Conservation (phyloP, 164 flowering plant genomes). For the Akebia trifoliata region DNA sequence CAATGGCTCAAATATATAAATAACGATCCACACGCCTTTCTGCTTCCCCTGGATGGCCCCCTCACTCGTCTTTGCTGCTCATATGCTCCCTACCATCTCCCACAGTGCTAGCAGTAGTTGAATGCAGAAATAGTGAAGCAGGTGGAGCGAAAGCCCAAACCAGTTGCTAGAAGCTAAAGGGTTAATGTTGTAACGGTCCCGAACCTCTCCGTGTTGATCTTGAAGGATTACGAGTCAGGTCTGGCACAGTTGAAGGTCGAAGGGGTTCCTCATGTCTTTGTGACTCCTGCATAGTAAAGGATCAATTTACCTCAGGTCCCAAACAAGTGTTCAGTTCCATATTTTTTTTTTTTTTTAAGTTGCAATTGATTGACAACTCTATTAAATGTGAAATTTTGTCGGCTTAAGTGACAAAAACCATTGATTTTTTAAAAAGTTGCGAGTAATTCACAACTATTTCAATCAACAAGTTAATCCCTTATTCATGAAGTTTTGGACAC, state of each 20-base stretch:
- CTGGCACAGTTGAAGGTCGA: constrained; percentile 29
- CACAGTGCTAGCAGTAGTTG: neutral
- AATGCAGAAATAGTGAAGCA: constrained; percentile 7
- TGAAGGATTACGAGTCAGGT: constrained; percentile 40
- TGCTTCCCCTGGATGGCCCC: too few species aligned
- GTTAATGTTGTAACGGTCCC: constrained; percentile 46
- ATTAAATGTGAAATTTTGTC: neutral
- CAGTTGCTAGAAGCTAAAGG: constrained; percentile 1
- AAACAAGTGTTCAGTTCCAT: neutral
- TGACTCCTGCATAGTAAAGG: constrained; percentile 41
- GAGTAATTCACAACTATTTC: too few species aligned
- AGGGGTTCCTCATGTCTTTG: constrained; percentile 48
- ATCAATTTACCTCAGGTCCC: neutral
- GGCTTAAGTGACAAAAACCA: neutral
- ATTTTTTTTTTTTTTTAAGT: too few species aligned
- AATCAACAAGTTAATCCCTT: too few species aligned
- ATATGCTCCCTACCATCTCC: too few species aligned
- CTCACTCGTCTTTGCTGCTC: too few species aligned
- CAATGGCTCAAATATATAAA: neutral
- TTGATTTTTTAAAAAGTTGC: too few species aligned
- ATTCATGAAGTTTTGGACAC: too few species aligned
- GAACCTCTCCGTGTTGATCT: constrained; percentile 56
- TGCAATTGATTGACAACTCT: neutral
- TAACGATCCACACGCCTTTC: too few species aligned
- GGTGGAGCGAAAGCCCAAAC: constrained; percentile 1